Conservation (phyloP, 2,329 filamentous ascomycete species). For the Davidsoniella virescens region DNA sequence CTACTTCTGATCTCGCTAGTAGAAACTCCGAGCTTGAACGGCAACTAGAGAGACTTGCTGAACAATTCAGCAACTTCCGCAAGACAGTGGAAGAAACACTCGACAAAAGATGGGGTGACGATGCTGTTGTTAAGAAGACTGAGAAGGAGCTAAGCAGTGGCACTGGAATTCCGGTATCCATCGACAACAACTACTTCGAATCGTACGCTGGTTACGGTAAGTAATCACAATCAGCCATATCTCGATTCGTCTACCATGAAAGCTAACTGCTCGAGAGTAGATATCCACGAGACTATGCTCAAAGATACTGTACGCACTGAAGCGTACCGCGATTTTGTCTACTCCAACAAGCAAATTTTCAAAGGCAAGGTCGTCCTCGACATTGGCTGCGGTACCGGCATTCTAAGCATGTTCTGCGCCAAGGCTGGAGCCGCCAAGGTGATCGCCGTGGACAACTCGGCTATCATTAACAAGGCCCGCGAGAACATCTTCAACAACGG, state of each 20-base stretch:
- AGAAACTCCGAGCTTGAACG: constrained; percentile 28
- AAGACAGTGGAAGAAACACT: constrained; percentile 49
- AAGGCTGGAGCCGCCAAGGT: constrained; percentile 75
- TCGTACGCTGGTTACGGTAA: constrained; percentile 45
- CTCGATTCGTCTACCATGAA: not conserved
- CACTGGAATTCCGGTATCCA: constrained; percentile 19
- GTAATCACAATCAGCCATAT: constrained; percentile 13
- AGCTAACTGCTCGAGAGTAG: constrained; percentile 24
- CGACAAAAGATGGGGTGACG: constrained; percentile 46
- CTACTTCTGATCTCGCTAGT: not conserved
- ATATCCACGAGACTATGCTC: constrained; percentile 91
- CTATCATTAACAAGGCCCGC: constrained; percentile 72
- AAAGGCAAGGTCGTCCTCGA: constrained; percentile 76
- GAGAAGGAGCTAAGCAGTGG: constrained; percentile 17
- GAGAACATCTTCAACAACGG: constrained; percentile 74
- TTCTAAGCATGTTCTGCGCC: constrained; percentile 88
- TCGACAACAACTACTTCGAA: constrained; percentile 39
- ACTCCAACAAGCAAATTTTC: constrained; percentile 77
- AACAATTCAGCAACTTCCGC: constrained; percentile 52
- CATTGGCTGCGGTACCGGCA: constrained; percentile 72
- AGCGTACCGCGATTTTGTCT: constrained; percentile 88
- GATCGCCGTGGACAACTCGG: constrained; percentile 81
- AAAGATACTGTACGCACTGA: constrained; percentile 81
- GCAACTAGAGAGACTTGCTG: constrained; percentile 41
- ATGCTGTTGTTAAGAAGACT: constrained; percentile 16